Evolutionary conservation across 148 eudicot genomes (phyloP).

Genomic region (Euryodendron excelsum): DNA sequence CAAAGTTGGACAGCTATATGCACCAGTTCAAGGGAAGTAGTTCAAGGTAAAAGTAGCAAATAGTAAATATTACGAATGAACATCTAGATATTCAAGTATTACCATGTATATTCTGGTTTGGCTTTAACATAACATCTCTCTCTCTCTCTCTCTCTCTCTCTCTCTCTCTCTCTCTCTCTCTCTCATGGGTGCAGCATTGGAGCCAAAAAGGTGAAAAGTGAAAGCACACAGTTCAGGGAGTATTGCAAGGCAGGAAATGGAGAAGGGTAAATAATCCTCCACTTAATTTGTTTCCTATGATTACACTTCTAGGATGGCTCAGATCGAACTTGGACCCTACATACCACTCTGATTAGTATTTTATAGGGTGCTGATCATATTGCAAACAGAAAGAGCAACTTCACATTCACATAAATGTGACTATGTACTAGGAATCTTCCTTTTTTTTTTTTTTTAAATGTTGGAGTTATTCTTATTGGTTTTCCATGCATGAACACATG

Average conservation of each 20-base stretch:
- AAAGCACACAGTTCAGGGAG: conserved; percentile 78
- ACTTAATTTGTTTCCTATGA: background rate
- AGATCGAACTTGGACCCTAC: too few relatives aligned
- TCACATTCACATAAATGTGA: conserved; percentile 1
- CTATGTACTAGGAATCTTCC: background rate
- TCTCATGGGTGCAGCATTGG: conserved; percentile 69
- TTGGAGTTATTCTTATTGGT: background rate
- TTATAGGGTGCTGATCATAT: too few relatives aligned
- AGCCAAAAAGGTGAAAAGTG: conserved; percentile 79
- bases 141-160: background rate
- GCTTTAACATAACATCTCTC: background rate
- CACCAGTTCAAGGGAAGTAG: conserved; percentile 94
- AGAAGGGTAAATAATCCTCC: conserved; percentile 61
- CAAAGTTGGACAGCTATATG: conserved; percentile 68
- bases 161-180: background rate
- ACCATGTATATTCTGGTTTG: background rate
- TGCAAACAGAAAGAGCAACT: too few relatives aligned
- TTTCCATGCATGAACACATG: conserved; percentile 6
- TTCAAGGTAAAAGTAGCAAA: conserved; percentile 51
- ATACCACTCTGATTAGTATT: too few relatives aligned
- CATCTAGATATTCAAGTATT: background rate
- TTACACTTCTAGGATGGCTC: too few relatives aligned
- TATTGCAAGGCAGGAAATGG: conserved; percentile 64
- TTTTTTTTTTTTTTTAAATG: background rate
- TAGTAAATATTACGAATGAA: background rate